phyloP scores from a whole-genome alignment of 1,284 basidiomycete genomes.

The Calocybe gambosa region DNA sequence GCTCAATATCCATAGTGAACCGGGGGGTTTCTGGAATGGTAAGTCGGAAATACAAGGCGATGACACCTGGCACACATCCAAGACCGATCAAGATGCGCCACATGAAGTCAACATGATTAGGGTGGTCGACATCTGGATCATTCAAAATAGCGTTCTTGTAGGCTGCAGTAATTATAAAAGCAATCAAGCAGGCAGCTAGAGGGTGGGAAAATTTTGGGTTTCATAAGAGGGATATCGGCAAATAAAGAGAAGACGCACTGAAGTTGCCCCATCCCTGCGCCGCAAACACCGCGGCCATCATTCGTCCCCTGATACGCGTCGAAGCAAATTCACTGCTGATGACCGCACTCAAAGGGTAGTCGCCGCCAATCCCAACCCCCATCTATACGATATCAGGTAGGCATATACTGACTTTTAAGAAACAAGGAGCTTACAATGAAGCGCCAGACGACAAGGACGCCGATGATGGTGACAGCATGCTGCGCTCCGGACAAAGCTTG shows the following conservation, averaged over 20 bases:
- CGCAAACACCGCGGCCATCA: slow-evolving; percentile 71
- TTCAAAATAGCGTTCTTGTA: slow-evolving; percentile 61
- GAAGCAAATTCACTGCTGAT: slow-evolving; percentile 76
- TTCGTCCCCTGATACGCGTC: slow-evolving; percentile 62
- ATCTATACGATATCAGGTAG: slow-evolving; percentile 27
- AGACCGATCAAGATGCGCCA: slow-evolving; percentile 72
- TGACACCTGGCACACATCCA: slow-evolving; percentile 58
- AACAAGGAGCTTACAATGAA: slow-evolving; percentile 38
- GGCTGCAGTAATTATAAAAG: slow-evolving; percentile 59
- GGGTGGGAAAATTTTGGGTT: slow-evolving; percentile 16
- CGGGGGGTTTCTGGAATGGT: slow-evolving; percentile 77
- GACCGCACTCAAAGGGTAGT: slow-evolving; percentile 61
- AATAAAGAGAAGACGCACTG: slow-evolving; percentile 26
- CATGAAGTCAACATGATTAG: slow-evolving; percentile 50
- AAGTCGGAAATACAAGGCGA: slow-evolving; percentile 73
- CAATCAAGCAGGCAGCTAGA: slow-evolving; percentile 60
- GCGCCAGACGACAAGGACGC: slow-evolving; percentile 66
- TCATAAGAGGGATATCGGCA: no score
- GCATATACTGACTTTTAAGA: not conserved
- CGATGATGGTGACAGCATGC: slow-evolving; percentile 62
- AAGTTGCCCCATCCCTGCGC: slow-evolving; percentile 69
- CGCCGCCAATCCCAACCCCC: slow-evolving; percentile 71
- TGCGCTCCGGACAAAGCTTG: slow-evolving; percentile 56
- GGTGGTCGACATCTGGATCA: slow-evolving; percentile 34
- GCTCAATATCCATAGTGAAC: slow-evolving; percentile 88